phyloP scores from a whole-genome alignment of 2,329 filamentous ascomycete genomes.

The Aspergillus candidus region DNA sequence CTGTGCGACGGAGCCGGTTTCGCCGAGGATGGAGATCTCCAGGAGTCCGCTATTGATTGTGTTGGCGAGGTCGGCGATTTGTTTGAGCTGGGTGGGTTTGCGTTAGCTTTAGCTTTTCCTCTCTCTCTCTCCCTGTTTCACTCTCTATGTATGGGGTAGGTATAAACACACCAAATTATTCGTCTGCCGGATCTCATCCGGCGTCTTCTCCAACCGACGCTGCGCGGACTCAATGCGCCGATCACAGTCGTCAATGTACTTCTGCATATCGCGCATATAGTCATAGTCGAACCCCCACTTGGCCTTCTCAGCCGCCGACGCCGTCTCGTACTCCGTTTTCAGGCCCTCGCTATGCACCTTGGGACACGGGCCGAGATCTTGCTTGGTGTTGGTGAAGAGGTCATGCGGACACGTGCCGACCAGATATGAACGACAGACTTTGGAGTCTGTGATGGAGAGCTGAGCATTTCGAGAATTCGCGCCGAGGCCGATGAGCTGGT shows the following conservation, averaged over 20 bases:
- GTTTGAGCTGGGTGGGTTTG: constrained; percentile 56
- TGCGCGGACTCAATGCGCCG: constrained; percentile 86
- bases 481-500: constrained; percentile 72
- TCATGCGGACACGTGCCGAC: constrained; percentile 94
- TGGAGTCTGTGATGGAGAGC: constrained; percentile 81
- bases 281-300: constrained; percentile 91
- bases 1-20: constrained; percentile 70
- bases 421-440: constrained; percentile 91
- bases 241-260: constrained; percentile 96
- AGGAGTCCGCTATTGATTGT: constrained; percentile 76
- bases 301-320: constrained; percentile 64
- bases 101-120: neutral
- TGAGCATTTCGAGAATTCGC: constrained; percentile 69
- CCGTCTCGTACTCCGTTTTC: constrained; percentile 78
- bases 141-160: too few relatives aligned
- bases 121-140: too few relatives aligned
- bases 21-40: constrained; percentile 79
- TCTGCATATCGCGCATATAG: constrained; percentile 91
- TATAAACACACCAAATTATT: constrained; percentile 61
- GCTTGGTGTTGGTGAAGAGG: constrained; percentile 98
- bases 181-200: constrained; percentile 93
- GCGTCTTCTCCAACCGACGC: constrained; percentile 88
- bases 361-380: constrained; percentile 85
- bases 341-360: constrained; percentile 84
- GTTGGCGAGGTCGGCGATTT: constrained; percentile 72